Evolutionary conservation across 441 rosid genomes (phyloP).

Genomic region (Jatropha podagrica): DNA sequence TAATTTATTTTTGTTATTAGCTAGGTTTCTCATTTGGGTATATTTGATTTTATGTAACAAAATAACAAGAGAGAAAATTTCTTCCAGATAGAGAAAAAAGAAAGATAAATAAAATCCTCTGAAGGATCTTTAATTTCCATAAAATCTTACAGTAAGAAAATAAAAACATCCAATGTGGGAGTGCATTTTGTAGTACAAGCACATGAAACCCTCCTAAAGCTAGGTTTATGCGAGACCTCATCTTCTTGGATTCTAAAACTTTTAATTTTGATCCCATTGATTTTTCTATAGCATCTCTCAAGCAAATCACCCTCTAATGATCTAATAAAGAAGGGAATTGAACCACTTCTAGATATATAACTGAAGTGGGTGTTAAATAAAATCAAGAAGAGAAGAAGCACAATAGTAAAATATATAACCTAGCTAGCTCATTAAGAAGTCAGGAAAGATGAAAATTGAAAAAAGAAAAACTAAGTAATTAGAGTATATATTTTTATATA

Average conservation of each 20-base stretch:
- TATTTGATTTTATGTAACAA: neutral
- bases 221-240: constrained; percentile 18
- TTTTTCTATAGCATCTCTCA: constrained; percentile 5
- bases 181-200: constrained; percentile 15
- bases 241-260: constrained; percentile 23
- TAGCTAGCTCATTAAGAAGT: neutral
- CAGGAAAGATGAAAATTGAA: constrained; percentile 1
- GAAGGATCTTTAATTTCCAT: constrained; percentile 13
- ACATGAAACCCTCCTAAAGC: constrained; percentile 24
- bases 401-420: neutral
- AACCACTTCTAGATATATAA: neutral
- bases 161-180: constrained; percentile 2
- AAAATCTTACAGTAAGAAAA: constrained; percentile 12
- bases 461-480: neutral
- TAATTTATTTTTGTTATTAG: neutral
- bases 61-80: neutral
- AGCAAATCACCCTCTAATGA: constrained; percentile 9
- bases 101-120: constrained; percentile 1
- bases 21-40: too few relatives aligned
- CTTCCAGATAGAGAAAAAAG: neutral
- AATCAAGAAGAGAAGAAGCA: constrained; percentile 18
- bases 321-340: neutral
- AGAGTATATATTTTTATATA: constrained; percentile 3
- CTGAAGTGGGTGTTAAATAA: neutral
- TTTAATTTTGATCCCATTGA: neutral